phyloP scores from a whole-genome alignment of 2,329 filamentous ascomycete species.

The Triangularia verruculosa region DNA sequence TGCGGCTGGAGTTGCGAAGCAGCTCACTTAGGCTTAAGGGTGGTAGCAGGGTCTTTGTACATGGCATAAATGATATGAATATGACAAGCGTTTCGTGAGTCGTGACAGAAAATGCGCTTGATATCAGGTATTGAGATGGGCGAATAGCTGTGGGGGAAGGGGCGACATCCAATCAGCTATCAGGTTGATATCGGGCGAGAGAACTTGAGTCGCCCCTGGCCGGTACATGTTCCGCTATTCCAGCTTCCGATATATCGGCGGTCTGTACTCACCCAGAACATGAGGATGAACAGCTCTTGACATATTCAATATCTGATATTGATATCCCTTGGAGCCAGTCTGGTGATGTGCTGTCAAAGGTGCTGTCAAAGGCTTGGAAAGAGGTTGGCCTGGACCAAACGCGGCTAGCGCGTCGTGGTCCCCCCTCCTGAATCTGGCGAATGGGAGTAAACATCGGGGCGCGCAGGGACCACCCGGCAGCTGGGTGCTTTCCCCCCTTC shows the following conservation, averaged over 20 bases:
- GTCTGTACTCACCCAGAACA: too few species aligned
- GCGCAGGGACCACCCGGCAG: conserved; percentile 28
- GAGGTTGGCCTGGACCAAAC: conserved; percentile 2
- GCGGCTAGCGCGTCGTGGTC: conserved; percentile 24
- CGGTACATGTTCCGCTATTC: neutral
- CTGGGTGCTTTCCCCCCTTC: conserved; percentile 22
- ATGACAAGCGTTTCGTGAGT: neutral
- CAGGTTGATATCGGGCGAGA: neutral
- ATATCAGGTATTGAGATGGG: neutral
- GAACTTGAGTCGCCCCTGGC: neutral
- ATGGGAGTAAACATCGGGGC: conserved; percentile 24
- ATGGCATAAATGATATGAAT: neutral
- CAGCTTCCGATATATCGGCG: neutral
- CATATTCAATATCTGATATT: neutral
- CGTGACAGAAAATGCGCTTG: neutral
- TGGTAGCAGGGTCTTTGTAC: neutral
- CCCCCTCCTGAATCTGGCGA: conserved; percentile 9
- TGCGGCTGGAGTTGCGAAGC: conserved; percentile 77
- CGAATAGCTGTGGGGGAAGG: neutral
- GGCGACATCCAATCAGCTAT: neutral
- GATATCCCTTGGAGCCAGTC: neutral
- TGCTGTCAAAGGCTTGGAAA: neutral
- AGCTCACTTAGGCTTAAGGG: conserved; percentile 42
- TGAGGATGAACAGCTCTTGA: neutral
- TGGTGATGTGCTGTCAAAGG: neutral